phyloP scores from a whole-genome alignment of 2,329 filamentous ascomycete species.

The Teratosphaeria gauchensis region DNA sequence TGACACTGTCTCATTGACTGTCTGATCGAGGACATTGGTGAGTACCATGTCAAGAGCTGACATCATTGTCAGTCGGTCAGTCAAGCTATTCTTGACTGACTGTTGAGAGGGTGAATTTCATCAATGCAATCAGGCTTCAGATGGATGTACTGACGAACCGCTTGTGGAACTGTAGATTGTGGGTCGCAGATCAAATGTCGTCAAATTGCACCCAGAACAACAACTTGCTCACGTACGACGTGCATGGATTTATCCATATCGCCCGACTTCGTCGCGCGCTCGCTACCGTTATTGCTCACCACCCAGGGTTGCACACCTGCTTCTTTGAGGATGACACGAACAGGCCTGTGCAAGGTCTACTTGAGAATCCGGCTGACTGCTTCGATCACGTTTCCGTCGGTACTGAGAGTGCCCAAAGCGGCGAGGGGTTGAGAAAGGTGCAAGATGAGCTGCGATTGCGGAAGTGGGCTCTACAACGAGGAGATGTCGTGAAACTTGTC shows the following conservation, averaged over 20 bases:
- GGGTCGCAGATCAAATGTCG: background rate
- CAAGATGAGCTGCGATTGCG: background rate
- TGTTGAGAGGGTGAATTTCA: background rate
- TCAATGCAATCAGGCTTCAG: background rate
- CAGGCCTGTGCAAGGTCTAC: background rate
- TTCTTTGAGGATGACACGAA: background rate
- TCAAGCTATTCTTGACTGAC: no score
- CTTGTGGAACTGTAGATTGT: background rate
- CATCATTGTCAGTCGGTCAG: no score
- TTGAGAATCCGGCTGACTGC: background rate
- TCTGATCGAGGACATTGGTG: no score
- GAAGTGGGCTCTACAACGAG: background rate
- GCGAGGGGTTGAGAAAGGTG: background rate
- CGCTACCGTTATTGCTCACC: background rate
- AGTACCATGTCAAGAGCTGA: no score
- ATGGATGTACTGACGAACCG: background rate
- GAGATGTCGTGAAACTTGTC: background rate
- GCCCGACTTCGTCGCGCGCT: background rate
- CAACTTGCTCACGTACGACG: background rate
- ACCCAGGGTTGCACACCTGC: background rate
- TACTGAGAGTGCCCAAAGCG: background rate
- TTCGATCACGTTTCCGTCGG: background rate
- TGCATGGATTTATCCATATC: background rate
- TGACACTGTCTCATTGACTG: no score
- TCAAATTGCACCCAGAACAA: background rate